Conservation (phyloP, 2,329 filamentous ascomycete genomes). For the Teratosphaeria nubilosa region DNA sequence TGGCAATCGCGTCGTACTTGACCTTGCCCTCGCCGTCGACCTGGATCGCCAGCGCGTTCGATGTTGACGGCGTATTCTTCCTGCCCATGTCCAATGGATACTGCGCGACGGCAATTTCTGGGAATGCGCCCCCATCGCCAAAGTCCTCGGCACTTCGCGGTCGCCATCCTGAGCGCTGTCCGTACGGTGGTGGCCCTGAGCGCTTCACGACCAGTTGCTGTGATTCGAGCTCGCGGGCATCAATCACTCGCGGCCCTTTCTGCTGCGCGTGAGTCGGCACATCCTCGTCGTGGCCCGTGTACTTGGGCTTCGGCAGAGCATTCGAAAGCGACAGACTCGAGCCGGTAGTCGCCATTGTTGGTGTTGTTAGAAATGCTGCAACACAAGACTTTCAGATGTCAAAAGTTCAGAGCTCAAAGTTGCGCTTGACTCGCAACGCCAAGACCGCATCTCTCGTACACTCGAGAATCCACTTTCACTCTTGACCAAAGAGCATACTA, state of each 20-base stretch:
- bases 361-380: not conserved
- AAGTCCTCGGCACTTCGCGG: conserved; percentile 84
- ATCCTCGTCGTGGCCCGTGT: conserved; percentile 82
- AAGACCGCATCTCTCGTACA: not conserved
- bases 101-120: conserved; percentile 85
- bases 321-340: conserved; percentile 53
- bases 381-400: not conserved
- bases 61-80: conserved; percentile 54
- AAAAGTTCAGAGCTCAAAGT: not conserved
- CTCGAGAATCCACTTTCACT: not conserved
- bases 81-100: conserved; percentile 93
- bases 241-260: conserved; percentile 73
- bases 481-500: not conserved
- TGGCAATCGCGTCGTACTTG: conserved; percentile 91
- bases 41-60: conserved; percentile 84
- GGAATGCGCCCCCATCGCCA: conserved; percentile 91
- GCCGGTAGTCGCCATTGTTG: not conserved
- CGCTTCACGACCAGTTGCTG: conserved; percentile 76
- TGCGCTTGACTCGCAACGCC: not conserved
- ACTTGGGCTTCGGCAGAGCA: conserved; percentile 80
- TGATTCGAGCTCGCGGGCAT: conserved; percentile 69
- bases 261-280: conserved; percentile 60
- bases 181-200: conserved; percentile 77
- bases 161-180: conserved; percentile 79
- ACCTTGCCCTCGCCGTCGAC: conserved; percentile 87